A percentile compares a stretch with the other conserved stretches of the same genome.
These are phyloP conservation scores for Aegilops longissima DNA, from an alignment of 176 grass and related monocot species.

Conservation along the genomic window DNA sequence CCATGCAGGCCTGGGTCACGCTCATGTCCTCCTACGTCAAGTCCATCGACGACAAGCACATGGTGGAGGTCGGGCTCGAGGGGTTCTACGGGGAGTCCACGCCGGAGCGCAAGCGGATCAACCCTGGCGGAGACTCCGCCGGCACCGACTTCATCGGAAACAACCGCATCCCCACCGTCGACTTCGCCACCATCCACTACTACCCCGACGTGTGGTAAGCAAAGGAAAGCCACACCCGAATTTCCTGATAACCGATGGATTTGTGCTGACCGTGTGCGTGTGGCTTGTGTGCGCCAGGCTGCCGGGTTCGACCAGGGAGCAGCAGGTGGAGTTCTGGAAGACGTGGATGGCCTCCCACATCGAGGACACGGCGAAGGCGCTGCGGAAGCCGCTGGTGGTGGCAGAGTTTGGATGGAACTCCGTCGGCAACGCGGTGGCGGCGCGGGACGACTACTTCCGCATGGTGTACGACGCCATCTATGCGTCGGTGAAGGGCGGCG, in stretches of 20 bases:
- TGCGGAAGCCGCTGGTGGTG: not conserved
- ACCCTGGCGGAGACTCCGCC: conserved; percentile 43
- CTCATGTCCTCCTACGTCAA: conserved; percentile 75
- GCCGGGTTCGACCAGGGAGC: not conserved
- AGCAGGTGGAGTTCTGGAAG: not conserved
- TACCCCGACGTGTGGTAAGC: not conserved
- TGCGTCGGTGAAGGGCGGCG: not conserved
- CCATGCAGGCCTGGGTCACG: conserved; percentile 53
- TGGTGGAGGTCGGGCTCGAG: conserved; percentile 76
- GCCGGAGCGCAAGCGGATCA: conserved; percentile 44
- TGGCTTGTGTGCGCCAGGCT: not conserved
- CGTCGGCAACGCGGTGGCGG: not conserved
- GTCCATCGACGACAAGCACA: conserved; percentile 77
- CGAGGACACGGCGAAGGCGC: not conserved
- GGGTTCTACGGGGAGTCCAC: conserved; percentile 73
- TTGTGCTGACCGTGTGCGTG: too few relatives aligned
- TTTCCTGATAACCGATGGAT: too few relatives aligned
- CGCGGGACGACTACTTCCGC: not conserved
- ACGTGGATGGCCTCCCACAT: not conserved
- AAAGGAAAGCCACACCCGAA: too few relatives aligned
- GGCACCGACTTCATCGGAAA: conserved; percentile 87
- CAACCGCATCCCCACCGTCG: conserved; percentile 53
- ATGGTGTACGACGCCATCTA: conserved; percentile 9
- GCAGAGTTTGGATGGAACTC: not conserved
- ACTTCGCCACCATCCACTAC: conserved; percentile 47